phyloP scores from a whole-genome alignment of 2,329 filamentous ascomycete species.

The Chalaropsis thielavioides region DNA sequence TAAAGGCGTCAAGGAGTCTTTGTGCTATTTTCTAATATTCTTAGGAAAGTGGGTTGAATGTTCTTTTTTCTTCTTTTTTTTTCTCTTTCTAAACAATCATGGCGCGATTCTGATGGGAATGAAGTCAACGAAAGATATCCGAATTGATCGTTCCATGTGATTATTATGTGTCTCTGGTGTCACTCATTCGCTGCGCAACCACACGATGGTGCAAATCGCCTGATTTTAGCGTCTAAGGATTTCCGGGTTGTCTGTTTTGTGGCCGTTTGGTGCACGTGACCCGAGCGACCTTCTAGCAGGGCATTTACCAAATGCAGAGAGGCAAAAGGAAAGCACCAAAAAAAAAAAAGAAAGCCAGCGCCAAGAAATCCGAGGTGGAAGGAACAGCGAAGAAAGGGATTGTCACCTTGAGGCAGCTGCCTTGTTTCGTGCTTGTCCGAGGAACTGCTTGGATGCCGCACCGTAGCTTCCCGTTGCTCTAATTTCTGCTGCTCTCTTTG shows the following conservation, averaged over 20 bases:
- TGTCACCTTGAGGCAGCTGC: neutral
- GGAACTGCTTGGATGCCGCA: neutral
- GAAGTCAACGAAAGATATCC: neutral
- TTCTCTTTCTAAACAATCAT: neutral
- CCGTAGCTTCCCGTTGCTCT: neutral
- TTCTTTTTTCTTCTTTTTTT: slow-evolving; percentile 2
- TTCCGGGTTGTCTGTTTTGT: neutral
- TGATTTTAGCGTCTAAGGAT: neutral
- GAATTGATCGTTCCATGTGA: neutral
- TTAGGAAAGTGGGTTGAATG: slow-evolving; percentile 13
- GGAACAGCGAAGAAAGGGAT: neutral
- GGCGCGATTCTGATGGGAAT: neutral
- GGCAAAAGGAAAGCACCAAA: neutral
- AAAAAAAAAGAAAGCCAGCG: neutral
- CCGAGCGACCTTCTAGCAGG: no score
- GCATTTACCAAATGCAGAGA: neutral
- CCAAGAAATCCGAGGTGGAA: neutral
- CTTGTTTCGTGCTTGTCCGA: neutral
- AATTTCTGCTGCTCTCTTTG: neutral
- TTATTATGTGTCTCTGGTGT: neutral
- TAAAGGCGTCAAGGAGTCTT: slow-evolving; percentile 18
- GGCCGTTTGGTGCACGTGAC: no score
- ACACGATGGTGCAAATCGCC: neutral
- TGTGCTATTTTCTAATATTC: slow-evolving; percentile 14
- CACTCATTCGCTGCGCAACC: no score